phyloP scores from a whole-genome alignment of 2,329 filamentous ascomycete genomes.

The Ceratocystis albifundus region DNA sequence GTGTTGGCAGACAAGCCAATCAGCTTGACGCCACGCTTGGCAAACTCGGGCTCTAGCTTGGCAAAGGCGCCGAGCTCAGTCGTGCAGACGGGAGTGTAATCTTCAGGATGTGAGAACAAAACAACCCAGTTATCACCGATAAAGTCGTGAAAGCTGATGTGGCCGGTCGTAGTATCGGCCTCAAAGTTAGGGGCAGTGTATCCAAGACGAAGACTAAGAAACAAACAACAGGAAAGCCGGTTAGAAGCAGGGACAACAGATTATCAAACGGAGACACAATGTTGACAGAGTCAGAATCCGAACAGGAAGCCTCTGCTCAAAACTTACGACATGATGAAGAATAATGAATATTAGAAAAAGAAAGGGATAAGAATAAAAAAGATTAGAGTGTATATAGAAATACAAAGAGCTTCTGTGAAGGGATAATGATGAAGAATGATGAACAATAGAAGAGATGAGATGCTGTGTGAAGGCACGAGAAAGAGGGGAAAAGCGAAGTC shows the following conservation, averaged over 20 bases:
- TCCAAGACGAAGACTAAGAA: slow-evolving; percentile 47
- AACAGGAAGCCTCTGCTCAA: background rate
- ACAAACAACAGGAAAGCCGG: background rate
- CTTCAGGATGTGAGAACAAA: slow-evolving; percentile 75
- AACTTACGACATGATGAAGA: slow-evolving; percentile 22
- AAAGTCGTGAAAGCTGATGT: slow-evolving; percentile 74
- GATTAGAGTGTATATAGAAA: too few relatives aligned
- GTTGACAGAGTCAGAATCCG: too few relatives aligned
- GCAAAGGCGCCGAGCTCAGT: slow-evolving; percentile 90
- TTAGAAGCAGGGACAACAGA: slow-evolving; percentile 6
- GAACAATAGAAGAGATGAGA: background rate
- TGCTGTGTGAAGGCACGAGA: background rate
- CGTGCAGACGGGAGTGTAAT: slow-evolving; percentile 92
- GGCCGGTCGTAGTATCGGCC: slow-evolving; percentile 65
- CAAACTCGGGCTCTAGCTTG: slow-evolving; percentile 78
- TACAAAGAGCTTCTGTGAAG: background rate
- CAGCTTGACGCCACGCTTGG: slow-evolving; percentile 77
- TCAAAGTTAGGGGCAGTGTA: slow-evolving; percentile 67
- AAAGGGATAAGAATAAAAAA: background rate
- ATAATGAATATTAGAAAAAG: slow-evolving; percentile 7
- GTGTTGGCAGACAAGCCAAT: slow-evolving; percentile 85
- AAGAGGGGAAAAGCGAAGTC: slow-evolving; percentile 18
- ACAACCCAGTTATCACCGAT: slow-evolving; percentile 69
- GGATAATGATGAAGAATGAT: background rate
- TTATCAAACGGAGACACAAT: background rate